phyloP scores from a whole-genome alignment of 1,284 basidiomycete genomes.

The Inonotus obliquus region DNA sequence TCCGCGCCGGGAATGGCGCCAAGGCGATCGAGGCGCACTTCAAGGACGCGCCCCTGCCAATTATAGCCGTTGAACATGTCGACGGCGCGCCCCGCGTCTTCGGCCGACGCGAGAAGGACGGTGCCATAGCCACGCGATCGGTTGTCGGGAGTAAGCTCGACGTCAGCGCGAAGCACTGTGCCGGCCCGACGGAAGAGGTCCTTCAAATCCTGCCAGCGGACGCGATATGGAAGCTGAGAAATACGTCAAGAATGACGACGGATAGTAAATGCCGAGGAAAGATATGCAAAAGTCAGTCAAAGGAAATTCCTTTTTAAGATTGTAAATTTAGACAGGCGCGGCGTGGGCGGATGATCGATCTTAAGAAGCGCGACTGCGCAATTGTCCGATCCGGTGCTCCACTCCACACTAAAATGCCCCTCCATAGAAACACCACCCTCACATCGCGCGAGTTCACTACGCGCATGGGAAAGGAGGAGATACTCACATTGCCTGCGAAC shows the following conservation, averaged over 20 bases:
- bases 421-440: background rate
- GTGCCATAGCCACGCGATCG: constrained; percentile 91
- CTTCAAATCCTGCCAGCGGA: constrained; percentile 97
- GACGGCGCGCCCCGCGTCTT: constrained; percentile 87
- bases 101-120: constrained; percentile 84
- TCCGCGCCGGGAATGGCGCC: constrained; percentile 30
- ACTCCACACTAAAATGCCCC: background rate
- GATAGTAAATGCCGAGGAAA: background rate
- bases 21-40: constrained; percentile 79
- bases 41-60: constrained; percentile 88
- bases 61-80: constrained; percentile 89
- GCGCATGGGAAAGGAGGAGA: constrained; percentile 11
- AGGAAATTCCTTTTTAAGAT: background rate
- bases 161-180: constrained; percentile 92
- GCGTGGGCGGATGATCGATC: background rate
- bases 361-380: background rate
- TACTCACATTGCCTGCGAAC: constrained; percentile 81
- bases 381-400: background rate
- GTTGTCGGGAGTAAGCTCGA: constrained; percentile 89
- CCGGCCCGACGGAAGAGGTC: constrained; percentile 95
- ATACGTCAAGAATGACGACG: background rate
- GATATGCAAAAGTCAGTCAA: background rate
- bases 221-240: constrained; percentile 79
- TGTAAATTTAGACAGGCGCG: background rate
- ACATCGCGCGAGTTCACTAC: background rate